A percentile compares a stretch with the other conserved stretches of the same genome.
These are phyloP conservation scores for Sarocladiaceae sp. DNA, from an alignment of 2,329 filamentous ascomycete species.

Conservation along the genomic window DNA sequence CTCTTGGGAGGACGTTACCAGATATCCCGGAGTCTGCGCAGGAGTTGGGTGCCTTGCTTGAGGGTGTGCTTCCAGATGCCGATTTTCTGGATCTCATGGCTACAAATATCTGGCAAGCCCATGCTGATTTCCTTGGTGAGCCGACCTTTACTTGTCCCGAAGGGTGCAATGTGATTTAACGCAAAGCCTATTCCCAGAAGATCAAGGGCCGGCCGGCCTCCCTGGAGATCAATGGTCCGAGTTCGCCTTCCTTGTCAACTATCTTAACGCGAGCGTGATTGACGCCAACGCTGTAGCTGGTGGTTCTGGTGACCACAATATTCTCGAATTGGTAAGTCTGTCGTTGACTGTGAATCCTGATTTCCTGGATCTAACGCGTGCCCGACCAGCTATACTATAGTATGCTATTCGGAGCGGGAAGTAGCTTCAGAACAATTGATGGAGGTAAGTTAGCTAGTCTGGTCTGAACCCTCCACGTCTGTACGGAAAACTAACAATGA, in stretches of 20 bases:
- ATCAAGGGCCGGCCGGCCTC: constrained; percentile 28
- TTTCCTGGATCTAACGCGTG: constrained; percentile 54
- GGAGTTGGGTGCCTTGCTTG: constrained; percentile 31
- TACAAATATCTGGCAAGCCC: constrained; percentile 39
- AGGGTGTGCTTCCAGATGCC: constrained; percentile 27
- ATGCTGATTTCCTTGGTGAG: constrained; percentile 31
- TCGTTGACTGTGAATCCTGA: too few species aligned
- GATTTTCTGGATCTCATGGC: constrained; percentile 33
- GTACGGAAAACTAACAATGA: too few species aligned
- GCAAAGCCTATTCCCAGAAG: not conserved
- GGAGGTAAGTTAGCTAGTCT: constrained; percentile 25
- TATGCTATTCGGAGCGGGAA: constrained; percentile 2
- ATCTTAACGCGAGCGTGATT: constrained; percentile 48
- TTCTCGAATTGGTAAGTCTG: not conserved
- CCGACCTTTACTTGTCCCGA: not conserved
- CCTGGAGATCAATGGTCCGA: constrained; percentile 63
- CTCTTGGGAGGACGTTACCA: constrained; percentile 25
- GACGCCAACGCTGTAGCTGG: constrained; percentile 40
- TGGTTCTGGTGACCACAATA: not conserved
- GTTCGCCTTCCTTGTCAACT: constrained; percentile 57
- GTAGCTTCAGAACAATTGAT: constrained; percentile 54
- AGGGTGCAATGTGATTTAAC: not conserved
- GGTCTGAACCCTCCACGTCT: too few species aligned
- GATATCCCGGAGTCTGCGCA: constrained; percentile 27
- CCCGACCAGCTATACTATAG: not conserved